phyloP scores from a whole-genome alignment of 139 green algal species.

The Coelastrella sp. region DNA sequence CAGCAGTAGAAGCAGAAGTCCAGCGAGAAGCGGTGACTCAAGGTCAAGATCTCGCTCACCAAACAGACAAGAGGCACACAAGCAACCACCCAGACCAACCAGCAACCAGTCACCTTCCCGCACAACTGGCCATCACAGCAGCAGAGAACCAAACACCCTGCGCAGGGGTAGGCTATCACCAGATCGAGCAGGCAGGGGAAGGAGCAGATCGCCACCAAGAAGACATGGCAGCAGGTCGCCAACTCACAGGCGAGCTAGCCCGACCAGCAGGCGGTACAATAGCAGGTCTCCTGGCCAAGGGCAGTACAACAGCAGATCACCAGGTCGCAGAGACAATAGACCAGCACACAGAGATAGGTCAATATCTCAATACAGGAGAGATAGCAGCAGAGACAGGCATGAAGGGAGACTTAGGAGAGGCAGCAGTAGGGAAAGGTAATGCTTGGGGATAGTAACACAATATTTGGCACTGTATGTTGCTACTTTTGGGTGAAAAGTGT shows the following conservation, averaged over 20 bases:
- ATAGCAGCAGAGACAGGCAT: conserved; percentile 17
- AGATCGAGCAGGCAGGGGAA: too few relatives aligned
- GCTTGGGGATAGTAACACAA: too few relatives aligned
- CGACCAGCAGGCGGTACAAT: too few relatives aligned
- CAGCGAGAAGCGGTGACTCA: neutral
- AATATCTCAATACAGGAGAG: neutral
- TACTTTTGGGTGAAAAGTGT: neutral
- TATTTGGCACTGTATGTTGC: neutral
- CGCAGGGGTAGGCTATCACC: too few relatives aligned
- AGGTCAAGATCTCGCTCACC: neutral
- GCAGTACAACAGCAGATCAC: neutral
- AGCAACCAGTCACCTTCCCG: too few relatives aligned
- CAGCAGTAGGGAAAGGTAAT: neutral
- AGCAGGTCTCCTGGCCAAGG: neutral
- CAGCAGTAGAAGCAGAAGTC: neutral
- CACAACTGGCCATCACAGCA: too few relatives aligned
- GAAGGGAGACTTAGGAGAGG: neutral
- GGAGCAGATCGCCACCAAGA: too few relatives aligned
- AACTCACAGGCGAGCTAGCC: too few relatives aligned
- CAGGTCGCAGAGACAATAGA: neutral
- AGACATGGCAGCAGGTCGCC: neutral
- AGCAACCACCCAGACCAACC: too few relatives aligned
- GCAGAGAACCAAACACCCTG: too few relatives aligned
- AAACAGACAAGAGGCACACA: too few relatives aligned
- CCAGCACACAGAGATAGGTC: neutral